A percentile compares a stretch with the other conserved stretches of the same genome.
Conservation (phyloP, 2,329 filamentous ascomycete species). For the Fusarium chlamydosporum region DNA sequence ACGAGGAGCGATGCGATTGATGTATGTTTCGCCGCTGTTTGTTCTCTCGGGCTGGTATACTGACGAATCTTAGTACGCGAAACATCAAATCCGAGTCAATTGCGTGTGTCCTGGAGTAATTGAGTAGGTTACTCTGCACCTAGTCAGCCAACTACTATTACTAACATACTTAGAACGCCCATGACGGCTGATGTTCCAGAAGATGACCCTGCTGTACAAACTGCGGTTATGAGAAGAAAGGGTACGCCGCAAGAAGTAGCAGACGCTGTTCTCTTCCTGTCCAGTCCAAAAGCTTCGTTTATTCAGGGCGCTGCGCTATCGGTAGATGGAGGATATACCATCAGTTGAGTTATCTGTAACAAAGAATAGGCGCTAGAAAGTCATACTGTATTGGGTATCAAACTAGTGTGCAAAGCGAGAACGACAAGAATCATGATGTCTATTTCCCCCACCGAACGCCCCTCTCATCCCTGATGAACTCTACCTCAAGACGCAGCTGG, state of each 20-base stretch:
- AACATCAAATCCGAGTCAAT: conserved; percentile 62
- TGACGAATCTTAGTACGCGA: conserved; percentile 55
- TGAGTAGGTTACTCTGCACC: conserved; percentile 48
- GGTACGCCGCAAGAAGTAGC: conserved; percentile 63
- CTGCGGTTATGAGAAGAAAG: conserved; percentile 57
- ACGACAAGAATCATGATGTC: conserved; percentile 3
- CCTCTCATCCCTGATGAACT: neutral
- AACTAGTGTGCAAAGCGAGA: conserved; percentile 32
- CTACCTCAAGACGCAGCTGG: conserved; percentile 51
- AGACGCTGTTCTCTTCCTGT: conserved; percentile 62
- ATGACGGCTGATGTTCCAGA: conserved; percentile 59
- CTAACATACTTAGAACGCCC: conserved; percentile 53
- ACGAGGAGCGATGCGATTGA: conserved; percentile 64
- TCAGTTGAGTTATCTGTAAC: conserved; percentile 35
- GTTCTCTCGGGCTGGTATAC: neutral
- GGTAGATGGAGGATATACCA: conserved; percentile 62
- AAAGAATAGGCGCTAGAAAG: conserved; percentile 9
- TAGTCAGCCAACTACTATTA: too few relatives aligned
- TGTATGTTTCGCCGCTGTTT: conserved; percentile 46
- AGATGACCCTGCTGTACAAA: conserved; percentile 53
- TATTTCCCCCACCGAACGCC: conserved; percentile 22
- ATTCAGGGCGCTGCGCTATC: conserved; percentile 61
- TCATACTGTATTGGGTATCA: conserved; percentile 47
- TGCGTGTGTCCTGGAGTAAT: conserved; percentile 63
- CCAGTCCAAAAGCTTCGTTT: conserved; percentile 61